Base-by-base conservation (phyloP, 805 yeast genomes). In the Barnettozyma populi region DNA sequence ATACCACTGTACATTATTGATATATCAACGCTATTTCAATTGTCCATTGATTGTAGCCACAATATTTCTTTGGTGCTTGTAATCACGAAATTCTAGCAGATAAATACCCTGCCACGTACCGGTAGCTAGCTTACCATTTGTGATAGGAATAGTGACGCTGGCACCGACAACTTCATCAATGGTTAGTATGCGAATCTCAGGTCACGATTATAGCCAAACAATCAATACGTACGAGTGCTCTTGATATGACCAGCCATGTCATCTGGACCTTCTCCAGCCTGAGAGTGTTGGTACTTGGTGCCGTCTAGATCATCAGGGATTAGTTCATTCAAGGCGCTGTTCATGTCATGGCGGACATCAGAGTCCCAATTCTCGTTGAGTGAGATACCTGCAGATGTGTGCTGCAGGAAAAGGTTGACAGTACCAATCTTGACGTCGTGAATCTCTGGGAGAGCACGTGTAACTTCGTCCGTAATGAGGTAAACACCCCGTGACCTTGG, bases 101-200 rank as follows among this genome's bases (percentile, higher is more conserved):
- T 85, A 86, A 37, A 87, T 75, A 0, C 94, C 95, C 61, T 86
- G 95, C 95, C 95, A 87, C 0, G 94, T 86, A 2, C 95, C 95
- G 0, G 82, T 72, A 1, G 82, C 83, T 47, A 86, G 66, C 31
- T 70, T 62, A 1, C 95, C 95, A 56, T 85, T 76, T 20, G 73
- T 61, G 43, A 86, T 85, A 2, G 95, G 95, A 38, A 86, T 78
- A 4, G 78, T 70, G 24, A 86, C 66, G 4, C 79, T 72, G 7
- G 79, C 83, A 18, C 95, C 94, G 9, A 83, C 74, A 42, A 78
- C 64, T 54, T 49, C 45, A 13, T n/a, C 20, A n/a, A 13, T 19
- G 23, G 47, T 49, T 45, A 42, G 46, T 38, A 45, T 16, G 3
- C 14, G 21, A 8, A 13, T 16, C n/a, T 7, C 14, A 6, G 20